Evolutionary conservation across 768 basidiomycete genomes (phyloP).

Genomic region (Butyriboletus loyo): DNA sequence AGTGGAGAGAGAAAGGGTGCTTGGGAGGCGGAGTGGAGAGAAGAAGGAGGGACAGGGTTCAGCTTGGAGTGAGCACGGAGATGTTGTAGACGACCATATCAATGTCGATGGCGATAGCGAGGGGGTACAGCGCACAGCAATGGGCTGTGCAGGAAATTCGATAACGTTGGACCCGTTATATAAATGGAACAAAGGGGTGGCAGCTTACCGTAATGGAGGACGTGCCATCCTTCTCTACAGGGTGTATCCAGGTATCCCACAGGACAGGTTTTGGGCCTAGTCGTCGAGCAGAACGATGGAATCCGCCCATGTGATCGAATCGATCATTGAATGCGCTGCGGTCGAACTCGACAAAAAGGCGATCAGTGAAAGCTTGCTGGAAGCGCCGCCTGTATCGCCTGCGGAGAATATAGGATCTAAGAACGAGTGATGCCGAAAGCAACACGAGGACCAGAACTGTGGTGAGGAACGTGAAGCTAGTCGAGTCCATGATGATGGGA

Average conservation of each 20-base stretch:
- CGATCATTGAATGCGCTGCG: background rate
- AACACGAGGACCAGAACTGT: constrained; percentile 66
- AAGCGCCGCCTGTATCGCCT: constrained; percentile 53
- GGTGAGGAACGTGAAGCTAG: constrained; percentile 69
- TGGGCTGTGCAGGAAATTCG: constrained; percentile 9
- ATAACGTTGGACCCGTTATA: background rate
- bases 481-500: constrained; percentile 13
- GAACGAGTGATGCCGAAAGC: constrained; percentile 60
- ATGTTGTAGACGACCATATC: background rate
- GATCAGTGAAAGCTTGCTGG: constrained; percentile 51
- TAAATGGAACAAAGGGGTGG: background rate
- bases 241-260: constrained; percentile 16
- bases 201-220: constrained; percentile 13
- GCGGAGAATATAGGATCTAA: constrained; percentile 60
- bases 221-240: background rate
- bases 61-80: background rate
- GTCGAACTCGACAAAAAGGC: constrained; percentile 36
- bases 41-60: background rate
- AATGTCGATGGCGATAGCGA: background rate
- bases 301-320: background rate
- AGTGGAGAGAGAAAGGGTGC: background rate
- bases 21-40: constrained; percentile 10
- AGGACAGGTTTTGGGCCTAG: constrained; percentile 14
- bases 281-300: constrained; percentile 5
- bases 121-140: constrained; percentile 11